Evolutionary conservation across 2,329 filamentous ascomycete genomes (phyloP).

Genomic region (Aspergillus tamarii): DNA sequence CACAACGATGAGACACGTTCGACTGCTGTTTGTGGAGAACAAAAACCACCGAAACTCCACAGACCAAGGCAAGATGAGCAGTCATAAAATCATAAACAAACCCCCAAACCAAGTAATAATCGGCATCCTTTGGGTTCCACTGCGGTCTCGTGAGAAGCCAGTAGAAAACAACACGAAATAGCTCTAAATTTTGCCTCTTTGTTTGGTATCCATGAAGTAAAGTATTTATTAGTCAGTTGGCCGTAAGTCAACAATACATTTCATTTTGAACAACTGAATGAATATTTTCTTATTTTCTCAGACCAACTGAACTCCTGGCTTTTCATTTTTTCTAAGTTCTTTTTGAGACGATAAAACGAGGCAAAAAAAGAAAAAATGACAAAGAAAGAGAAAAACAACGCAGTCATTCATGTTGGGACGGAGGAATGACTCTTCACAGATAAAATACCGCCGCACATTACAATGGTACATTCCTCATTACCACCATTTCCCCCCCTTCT

Average conservation of each 20-base stretch:
- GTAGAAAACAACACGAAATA: background rate
- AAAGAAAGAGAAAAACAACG: background rate
- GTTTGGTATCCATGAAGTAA: background rate
- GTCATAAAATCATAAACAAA: constrained; percentile 16
- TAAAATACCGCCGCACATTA: constrained; percentile 4
- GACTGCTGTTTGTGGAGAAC: constrained; percentile 17
- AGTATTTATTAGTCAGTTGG: background rate
- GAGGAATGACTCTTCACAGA: background rate
- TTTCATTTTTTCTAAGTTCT: no score
- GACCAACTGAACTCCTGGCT: background rate
- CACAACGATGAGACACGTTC: constrained; percentile 17
- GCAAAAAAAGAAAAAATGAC: background rate
- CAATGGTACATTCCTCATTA: constrained; percentile 2
- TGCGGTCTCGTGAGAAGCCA: constrained; percentile 20
- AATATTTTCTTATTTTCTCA: background rate
- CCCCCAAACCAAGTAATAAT: constrained; percentile 17
- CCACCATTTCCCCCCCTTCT: constrained; percentile 10
- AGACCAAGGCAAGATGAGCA: constrained; percentile 18
- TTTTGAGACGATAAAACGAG: background rate
- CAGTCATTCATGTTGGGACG: background rate
- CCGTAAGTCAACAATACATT: background rate
- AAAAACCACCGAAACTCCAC: constrained; percentile 17
- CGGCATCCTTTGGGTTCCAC: constrained; percentile 18
- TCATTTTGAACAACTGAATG: background rate
- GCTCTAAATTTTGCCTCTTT: constrained; percentile 1